These are phyloP conservation scores for Coelastrella sp. DNA, from an alignment of 139 green algal species.

Conservation along the genomic window DNA sequence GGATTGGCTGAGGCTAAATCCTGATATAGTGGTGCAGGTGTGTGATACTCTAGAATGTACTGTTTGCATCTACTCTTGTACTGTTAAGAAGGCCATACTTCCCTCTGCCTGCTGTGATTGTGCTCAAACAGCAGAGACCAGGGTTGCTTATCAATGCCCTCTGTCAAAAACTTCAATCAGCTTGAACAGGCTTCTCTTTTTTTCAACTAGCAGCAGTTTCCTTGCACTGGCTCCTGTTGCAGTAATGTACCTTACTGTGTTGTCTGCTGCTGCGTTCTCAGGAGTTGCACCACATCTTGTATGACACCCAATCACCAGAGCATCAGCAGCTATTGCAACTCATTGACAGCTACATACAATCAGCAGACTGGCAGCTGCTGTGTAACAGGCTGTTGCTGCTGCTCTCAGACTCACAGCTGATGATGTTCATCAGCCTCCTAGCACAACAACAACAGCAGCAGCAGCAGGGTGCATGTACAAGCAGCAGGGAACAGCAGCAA, in stretches of 20 bases:
- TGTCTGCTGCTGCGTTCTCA: neutral
- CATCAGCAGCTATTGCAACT: neutral
- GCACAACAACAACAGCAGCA: conserved; percentile 20
- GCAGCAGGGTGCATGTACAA: neutral
- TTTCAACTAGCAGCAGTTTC: neutral
- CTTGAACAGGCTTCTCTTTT: no score
- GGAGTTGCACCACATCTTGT: conserved; percentile 31
- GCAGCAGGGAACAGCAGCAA: neutral
- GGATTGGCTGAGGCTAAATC: conserved; percentile 59
- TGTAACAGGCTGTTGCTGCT: conserved; percentile 36
- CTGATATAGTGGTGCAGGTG: conserved; percentile 52
- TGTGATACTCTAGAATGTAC: neutral
- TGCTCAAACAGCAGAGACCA: no score
- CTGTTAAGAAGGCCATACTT: neutral
- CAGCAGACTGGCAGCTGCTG: conserved; percentile 30
- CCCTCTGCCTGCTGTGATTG: neutral
- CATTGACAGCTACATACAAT: neutral
- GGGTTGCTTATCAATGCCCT: no score
- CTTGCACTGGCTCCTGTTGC: neutral
- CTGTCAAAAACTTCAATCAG: no score
- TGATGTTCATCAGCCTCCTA: neutral
- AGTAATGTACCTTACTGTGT: neutral
- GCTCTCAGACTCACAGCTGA: conserved; percentile 10
- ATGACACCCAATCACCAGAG: neutral
- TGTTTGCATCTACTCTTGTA: neutral